These are phyloP conservation scores for Xanthoparmelia taractica DNA, from an alignment of 495 filamentous ascomycete species.

Conservation along the genomic window DNA sequence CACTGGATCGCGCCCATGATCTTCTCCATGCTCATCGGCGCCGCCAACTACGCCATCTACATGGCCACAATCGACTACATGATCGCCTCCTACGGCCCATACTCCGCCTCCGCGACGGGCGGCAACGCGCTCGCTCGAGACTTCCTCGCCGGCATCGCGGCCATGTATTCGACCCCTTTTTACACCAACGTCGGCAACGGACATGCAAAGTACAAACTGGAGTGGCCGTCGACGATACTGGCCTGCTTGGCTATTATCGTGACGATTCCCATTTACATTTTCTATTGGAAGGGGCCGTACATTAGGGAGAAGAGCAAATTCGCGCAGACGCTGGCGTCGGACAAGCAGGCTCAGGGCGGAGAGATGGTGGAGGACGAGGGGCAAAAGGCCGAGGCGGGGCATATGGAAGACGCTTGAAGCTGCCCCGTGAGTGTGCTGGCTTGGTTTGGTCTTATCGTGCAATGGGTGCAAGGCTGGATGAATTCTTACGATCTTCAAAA, in stretches of 20 bases:
- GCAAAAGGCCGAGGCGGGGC: constrained; percentile 3
- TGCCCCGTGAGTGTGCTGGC: background rate
- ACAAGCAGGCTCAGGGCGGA: constrained; percentile 4
- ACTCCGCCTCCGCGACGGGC: constrained; percentile 70
- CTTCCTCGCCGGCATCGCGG: constrained; percentile 40
- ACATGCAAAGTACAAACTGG: constrained; percentile 28
- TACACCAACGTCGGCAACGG: constrained; percentile 32
- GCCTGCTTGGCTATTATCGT: constrained; percentile 38
- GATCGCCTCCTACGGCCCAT: constrained; percentile 72
- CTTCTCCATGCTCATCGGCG: constrained; percentile 54
- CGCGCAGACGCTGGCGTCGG: constrained; percentile 29
- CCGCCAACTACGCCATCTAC: constrained; percentile 65
- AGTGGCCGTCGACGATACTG: constrained; percentile 41
- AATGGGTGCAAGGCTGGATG: background rate
- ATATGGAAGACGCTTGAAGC: background rate
- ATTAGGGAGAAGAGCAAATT: constrained; percentile 42
- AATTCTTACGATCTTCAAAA: background rate
- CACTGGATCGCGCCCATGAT: constrained; percentile 58
- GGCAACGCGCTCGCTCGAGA: constrained; percentile 52
- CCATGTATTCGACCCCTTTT: constrained; percentile 42
- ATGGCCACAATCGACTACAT: constrained; percentile 84
- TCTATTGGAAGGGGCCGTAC: constrained; percentile 44
- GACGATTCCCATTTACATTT: constrained; percentile 41
- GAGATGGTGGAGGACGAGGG: background rate
- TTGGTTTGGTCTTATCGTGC: background rate